These are phyloP conservation scores for Fusarium nurragi DNA, from an alignment of 2,329 filamentous ascomycete genomes.

Conservation along the genomic window DNA sequence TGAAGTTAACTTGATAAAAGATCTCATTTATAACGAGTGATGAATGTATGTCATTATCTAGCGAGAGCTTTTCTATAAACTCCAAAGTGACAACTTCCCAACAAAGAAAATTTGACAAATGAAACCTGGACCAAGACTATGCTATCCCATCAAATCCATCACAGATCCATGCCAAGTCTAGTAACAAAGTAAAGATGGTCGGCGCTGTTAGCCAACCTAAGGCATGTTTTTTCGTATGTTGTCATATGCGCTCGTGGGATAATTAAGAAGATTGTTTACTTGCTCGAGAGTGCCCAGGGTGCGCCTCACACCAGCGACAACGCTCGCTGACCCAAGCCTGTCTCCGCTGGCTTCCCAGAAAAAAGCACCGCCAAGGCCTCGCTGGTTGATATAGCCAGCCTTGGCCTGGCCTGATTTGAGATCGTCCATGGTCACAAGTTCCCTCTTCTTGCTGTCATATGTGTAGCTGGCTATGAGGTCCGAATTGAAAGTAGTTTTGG, in stretches of 20 bases:
- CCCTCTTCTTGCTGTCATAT: constrained; percentile 67
- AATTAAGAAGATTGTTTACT: constrained; percentile 62
- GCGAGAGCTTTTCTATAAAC: constrained; percentile 28
- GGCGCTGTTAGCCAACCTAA: constrained; percentile 3
- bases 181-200: constrained; percentile 4
- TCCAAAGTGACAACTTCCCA: constrained; percentile 15
- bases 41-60: constrained; percentile 7
- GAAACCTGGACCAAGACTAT: constrained; percentile 6
- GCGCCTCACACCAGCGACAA: constrained; percentile 64
- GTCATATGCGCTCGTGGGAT: constrained; percentile 65
- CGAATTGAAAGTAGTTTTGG: constrained; percentile 65
- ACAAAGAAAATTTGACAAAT: not conserved
- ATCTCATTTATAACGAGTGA: not conserved
- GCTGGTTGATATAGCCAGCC: constrained; percentile 67
- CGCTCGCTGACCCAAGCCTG: constrained; percentile 58
- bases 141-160: not conserved
- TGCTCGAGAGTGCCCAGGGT: constrained; percentile 60
- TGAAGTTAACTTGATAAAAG: no score
- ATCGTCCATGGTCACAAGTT: constrained; percentile 77
- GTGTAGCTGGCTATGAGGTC: constrained; percentile 73
- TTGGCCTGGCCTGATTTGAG: constrained; percentile 68
- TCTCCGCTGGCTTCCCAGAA: constrained; percentile 88
- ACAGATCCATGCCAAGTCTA: constrained; percentile 8
- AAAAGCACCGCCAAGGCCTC: constrained; percentile 76
- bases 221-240: constrained; percentile 60